Evolutionary conservation across 2,329 filamentous ascomycete genomes (phyloP), one percentile per base, ranked within the genome.

Genomic region (Claviceps africana): DNA sequence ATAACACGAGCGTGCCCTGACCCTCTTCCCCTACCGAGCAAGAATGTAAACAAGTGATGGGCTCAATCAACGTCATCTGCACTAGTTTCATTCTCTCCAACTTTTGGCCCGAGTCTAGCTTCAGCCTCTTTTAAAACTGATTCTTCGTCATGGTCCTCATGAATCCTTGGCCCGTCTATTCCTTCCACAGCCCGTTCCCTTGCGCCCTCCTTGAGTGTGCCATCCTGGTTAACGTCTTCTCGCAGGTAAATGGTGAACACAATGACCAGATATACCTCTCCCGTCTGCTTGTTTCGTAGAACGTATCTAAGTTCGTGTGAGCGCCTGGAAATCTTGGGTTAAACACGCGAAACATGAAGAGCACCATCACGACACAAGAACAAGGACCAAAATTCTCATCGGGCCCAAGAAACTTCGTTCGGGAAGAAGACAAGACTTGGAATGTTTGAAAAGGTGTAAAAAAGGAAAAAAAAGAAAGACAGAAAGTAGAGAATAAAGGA

Each of bases 221-320:
- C 79, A 49, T 81, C 72, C 54, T 81, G 76, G 56, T 79, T 74
- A 35, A 83, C 70, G 55, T 85, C 75, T 47, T 86, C 82, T 52
- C 79, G 82, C 9, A 83, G 77, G 54, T 93, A 75, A 4, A 96
- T 72, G 19, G 83, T 85, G 65, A 97, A 91, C 5, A 88, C 69
- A 17, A 97, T 74, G 46, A 91, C 87, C 31, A 95, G 80, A 60
- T 95, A 87, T 17, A 87, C 77, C 35, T 86, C 78, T 47, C 79
- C 79, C 0, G 86, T 91, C 22, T 74, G 68, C 55, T 80, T 81
- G 67, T 96, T 86, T 64, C 90, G 91, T 63, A 97, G 77, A 54
- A 94, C 88, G 69, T 97, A 96, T 77, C 90, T 90, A 70, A 94
- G 79, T 59, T 82, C 77, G 70, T 94, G 87, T 73, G 86, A 85